These are phyloP conservation scores for Paraphysoderma sedebokerense DNA, from an alignment of 371 early-diverging fungal genomes.

Conservation along the genomic window DNA sequence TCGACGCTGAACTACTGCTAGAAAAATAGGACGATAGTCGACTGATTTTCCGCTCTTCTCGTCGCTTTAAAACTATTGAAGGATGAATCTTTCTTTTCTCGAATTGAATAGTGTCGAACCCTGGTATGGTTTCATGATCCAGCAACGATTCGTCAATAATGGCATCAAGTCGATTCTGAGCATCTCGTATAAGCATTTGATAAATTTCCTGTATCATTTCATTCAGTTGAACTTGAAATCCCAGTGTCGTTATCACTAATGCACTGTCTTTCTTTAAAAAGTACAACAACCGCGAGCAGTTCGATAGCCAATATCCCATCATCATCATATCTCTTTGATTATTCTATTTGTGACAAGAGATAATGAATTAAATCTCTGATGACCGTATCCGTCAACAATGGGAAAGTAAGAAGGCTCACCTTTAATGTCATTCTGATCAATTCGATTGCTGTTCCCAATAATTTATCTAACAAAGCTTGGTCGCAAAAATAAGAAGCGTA, in stretches of 20 bases:
- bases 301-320: slow-evolving; percentile 69
- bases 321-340: slow-evolving; percentile 17
- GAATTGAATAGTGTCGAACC: slow-evolving; percentile 37
- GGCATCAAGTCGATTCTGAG: slow-evolving; percentile 32
- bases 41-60: not conserved
- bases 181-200: slow-evolving; percentile 31
- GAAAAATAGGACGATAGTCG: not conserved
- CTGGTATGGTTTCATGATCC: slow-evolving; percentile 49
- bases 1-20: not conserved
- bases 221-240: slow-evolving; percentile 38
- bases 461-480: slow-evolving; percentile 43
- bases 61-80: no score
- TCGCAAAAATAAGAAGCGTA: slow-evolving; percentile 67
- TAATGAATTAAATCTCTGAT: no score
- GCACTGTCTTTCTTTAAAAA: slow-evolving; percentile 62
- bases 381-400: not conserved
- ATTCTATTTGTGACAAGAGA: not conserved
- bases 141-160: slow-evolving; percentile 46
- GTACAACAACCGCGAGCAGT: slow-evolving; percentile 47
- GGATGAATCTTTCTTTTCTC: slow-evolving; percentile 12
- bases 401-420: not conserved
- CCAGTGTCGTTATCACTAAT: slow-evolving; percentile 37
- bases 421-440: not conserved
- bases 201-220: slow-evolving; percentile 50
- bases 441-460: slow-evolving; percentile 38